phyloP scores from a whole-genome alignment of 2,329 filamentous ascomycete species.

The Ophiosphaerella korrae region DNA sequence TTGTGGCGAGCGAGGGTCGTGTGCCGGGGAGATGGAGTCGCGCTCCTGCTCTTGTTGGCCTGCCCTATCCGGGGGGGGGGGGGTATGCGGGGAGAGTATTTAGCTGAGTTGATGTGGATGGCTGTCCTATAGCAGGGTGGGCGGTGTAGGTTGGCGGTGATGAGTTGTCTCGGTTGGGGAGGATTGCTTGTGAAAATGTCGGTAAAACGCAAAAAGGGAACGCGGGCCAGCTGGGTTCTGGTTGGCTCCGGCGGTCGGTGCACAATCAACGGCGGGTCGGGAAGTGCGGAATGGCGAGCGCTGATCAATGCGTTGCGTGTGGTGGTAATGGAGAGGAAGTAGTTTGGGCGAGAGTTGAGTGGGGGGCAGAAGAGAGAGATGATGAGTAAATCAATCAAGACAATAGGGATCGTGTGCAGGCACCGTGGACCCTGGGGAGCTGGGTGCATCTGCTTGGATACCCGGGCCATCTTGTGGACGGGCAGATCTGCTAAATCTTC shows the following conservation, averaged over 20 bases:
- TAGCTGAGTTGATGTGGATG: not conserved
- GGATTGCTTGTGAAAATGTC: slow-evolving; percentile 20
- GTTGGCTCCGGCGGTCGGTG: too few relatives aligned
- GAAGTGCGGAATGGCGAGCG: slow-evolving; percentile 18
- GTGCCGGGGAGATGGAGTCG: slow-evolving; percentile 18
- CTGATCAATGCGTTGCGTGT: slow-evolving; percentile 15
- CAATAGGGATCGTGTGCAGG: not conserved
- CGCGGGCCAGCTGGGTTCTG: slow-evolving; percentile 4
- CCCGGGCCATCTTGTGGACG: not conserved
- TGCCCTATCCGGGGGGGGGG: not conserved
- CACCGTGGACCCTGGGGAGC: slow-evolving; percentile 1
- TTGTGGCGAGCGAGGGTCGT: slow-evolving; percentile 46
- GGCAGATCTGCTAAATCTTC: slow-evolving; percentile 10
- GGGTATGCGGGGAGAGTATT: not conserved
- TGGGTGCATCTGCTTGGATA: not conserved
- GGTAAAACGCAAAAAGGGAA: slow-evolving; percentile 22
- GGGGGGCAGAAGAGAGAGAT: not conserved
- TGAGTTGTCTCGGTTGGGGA: slow-evolving; percentile 15
- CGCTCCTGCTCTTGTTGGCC: not conserved
- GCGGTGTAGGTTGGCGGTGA: slow-evolving; percentile 4
- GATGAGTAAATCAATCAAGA: not conserved
- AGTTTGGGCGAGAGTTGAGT: not conserved
- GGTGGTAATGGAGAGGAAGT: not conserved
- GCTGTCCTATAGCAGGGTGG: not conserved
- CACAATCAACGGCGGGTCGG: slow-evolving; percentile 15